Percentiles rank a stretch among this genome's conserved stretches.
phyloP scores from a whole-genome alignment of 1,284 basidiomycete genomes.

The Ganoderma sinense region DNA sequence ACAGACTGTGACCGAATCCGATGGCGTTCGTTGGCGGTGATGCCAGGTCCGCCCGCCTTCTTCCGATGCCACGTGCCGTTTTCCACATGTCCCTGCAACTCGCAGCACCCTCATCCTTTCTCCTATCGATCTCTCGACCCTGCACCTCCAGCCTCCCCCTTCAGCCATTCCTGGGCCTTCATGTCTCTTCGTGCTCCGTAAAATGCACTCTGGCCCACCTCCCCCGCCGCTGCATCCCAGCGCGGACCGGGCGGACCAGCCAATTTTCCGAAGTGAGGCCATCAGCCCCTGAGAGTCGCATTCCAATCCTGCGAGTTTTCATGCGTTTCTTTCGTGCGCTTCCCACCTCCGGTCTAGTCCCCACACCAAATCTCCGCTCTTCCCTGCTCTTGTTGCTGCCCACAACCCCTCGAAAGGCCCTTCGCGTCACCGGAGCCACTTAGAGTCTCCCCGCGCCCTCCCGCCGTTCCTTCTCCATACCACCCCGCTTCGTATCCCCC shows the following conservation, averaged over 20 bases:
- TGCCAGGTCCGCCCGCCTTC: slow-evolving; percentile 25
- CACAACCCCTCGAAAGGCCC: background rate
- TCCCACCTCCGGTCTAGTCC: slow-evolving; percentile 5
- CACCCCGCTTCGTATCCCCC: background rate
- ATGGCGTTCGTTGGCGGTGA: slow-evolving; percentile 25
- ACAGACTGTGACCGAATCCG: slow-evolving; percentile 9
- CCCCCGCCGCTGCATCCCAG: background rate
- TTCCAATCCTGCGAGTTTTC: background rate
- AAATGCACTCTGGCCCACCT: background rate
- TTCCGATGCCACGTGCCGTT: slow-evolving; percentile 25
- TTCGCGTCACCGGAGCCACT: background rate
- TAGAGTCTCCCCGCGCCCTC: background rate
- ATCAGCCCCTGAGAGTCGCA: slow-evolving; percentile 13
- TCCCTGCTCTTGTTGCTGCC: background rate
- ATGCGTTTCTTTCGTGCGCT: slow-evolving; percentile 8
- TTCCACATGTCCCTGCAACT: slow-evolving; percentile 12
- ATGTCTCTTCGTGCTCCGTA: background rate
- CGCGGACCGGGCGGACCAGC: slow-evolving; percentile 22
- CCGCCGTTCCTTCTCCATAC: slow-evolving; percentile 8
- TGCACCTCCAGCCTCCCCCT: slow-evolving; percentile 8
- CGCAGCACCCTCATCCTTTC: slow-evolving; percentile 3
- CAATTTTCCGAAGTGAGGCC: slow-evolving; percentile 27
- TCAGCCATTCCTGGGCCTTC: background rate
- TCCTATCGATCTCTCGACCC: slow-evolving; percentile 12
- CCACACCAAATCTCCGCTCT: slow-evolving; percentile 5